A percentile compares a stretch with the other conserved stretches of the same genome.
These are phyloP conservation scores for Lactarius evosmus DNA, from an alignment of 768 basidiomycete genomes.

Conservation along the genomic window DNA sequence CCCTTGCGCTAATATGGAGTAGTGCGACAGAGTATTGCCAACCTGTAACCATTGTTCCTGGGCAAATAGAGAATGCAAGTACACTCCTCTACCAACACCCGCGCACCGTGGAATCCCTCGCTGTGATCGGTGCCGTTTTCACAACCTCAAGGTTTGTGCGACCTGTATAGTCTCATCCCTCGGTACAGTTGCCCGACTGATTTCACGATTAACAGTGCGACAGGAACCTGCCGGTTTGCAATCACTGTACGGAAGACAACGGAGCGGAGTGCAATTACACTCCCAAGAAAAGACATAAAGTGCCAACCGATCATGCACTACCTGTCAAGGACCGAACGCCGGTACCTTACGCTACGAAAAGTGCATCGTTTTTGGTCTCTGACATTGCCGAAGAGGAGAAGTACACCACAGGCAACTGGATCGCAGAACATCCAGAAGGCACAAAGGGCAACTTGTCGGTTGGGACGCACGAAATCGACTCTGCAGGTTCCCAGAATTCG, in stretches of 20 bases:
- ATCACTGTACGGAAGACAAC: slow-evolving; percentile 56
- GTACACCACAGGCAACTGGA: slow-evolving; percentile 28
- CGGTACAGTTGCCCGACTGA: slow-evolving; percentile 11
- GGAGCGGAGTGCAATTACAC: slow-evolving; percentile 65
- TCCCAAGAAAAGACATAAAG: slow-evolving; percentile 64
- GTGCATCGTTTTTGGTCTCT: slow-evolving; percentile 48
- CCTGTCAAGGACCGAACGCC: slow-evolving; percentile 38
- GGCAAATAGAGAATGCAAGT: slow-evolving; percentile 62
- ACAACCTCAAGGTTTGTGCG: slow-evolving; percentile 58
- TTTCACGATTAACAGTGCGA: slow-evolving; percentile 50
- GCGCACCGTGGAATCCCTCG: slow-evolving; percentile 73
- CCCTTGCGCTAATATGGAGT: slow-evolving; percentile 21
- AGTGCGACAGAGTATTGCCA: slow-evolving; percentile 72
- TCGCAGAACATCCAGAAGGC: slow-evolving; percentile 28
- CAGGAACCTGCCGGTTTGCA: slow-evolving; percentile 67
- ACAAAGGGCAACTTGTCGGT: slow-evolving; percentile 17
- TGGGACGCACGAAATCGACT: slow-evolving; percentile 21
- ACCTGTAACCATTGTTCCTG: slow-evolving; percentile 71
- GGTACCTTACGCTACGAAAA: slow-evolving; percentile 45
- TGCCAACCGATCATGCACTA: slow-evolving; percentile 41
- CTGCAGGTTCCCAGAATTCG: slow-evolving; percentile 24
- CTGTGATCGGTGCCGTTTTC: slow-evolving; percentile 65
- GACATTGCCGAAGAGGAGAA: slow-evolving; percentile 40
- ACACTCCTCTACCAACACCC: slow-evolving; percentile 70
- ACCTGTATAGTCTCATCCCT: slow-evolving; percentile 10